Base-by-base conservation (phyloP, 805 yeast species). In the Geotrichum ghanense region DNA sequence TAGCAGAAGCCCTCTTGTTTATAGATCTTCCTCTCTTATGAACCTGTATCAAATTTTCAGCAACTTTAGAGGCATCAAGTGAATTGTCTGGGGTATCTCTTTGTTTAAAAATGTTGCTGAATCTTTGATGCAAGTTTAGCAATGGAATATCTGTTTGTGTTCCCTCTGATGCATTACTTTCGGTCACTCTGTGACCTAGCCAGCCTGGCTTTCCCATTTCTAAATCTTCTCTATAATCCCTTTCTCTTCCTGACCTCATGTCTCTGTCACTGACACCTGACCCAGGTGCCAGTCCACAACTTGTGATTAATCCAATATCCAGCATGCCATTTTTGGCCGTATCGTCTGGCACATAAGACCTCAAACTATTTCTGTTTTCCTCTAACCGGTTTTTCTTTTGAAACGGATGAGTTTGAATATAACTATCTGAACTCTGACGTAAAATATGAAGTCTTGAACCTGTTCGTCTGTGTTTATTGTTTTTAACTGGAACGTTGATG, bases 211-310 rank as follows among this genome's bases (percentile, higher is more conserved):
- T 16, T 6, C 37, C 37, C 17, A 31, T n/a, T 12, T 31, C 37
- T 12, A 31, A 31, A 31, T 31, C 37, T 6, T 31, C 37, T 31
- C 5, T 7, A 6, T 10, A 6, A 10, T 31, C 16, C 16, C 50
- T 37, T 54, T 58, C 39, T 39, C 21, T 16, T 49, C 54, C 10
- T 34, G 47, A 1, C 45, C 37, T 31, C 7, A 12, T 19, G 16
- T 31, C 37, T 31, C 37, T 31, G 12, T 31, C 56, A 3, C 31
- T 46, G 14, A 39, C 43, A 2, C 45, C 47, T 1, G 61, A 63
- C 1, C 67, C 66, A 0, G 66, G 65, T 0, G 65, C 65, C 22
- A 62, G 43, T 0, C 67, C 66, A 7, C 63, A 65, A 25, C 59
- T 53, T 3, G 55, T 50, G 20, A 50, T 41, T 3, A 54, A 31